Evolutionary conservation across 257 asterid genomes (phyloP).

Genomic region (Anisodus acutangulus): DNA sequence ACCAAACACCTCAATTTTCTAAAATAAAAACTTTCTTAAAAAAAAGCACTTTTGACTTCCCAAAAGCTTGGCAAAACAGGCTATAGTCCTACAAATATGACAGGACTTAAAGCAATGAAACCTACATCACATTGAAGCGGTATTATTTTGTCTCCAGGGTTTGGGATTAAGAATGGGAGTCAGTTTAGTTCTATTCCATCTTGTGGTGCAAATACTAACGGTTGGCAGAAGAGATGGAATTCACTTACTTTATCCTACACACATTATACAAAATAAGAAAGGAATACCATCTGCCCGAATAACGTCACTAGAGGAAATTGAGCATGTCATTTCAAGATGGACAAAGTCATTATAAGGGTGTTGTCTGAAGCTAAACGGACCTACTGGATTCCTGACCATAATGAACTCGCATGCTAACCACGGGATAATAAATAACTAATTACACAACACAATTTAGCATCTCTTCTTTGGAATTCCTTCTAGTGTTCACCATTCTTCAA

Average conservation of each 20-base stretch:
- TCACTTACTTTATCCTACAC: slow-evolving; percentile 9
- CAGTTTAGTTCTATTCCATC: not conserved
- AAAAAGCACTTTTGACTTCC: too few species aligned
- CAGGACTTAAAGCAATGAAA: not conserved
- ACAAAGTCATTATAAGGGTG: slow-evolving; percentile 1
- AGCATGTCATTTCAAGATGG: slow-evolving; percentile 1
- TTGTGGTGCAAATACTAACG: not conserved
- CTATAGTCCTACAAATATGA: not conserved
- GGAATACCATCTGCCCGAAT: not conserved
- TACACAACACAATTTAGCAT: not conserved
- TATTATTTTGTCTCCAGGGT: not conserved
- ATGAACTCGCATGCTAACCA: not conserved
- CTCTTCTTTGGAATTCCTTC: not conserved
- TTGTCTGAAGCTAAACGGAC: not conserved
- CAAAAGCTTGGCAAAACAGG: too few species aligned
- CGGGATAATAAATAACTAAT: not conserved
- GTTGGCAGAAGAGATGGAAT: slow-evolving; percentile 17
- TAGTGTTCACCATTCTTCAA: not conserved
- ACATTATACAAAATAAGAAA: not conserved
- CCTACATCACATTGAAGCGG: slow-evolving; percentile 9
- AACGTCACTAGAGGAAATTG: not conserved
- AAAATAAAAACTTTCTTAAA: not conserved
- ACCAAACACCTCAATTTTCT: too few species aligned
- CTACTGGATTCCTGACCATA: slow-evolving; percentile 19
- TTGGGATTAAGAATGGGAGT: not conserved